These are phyloP conservation scores for Suillus decipiens DNA, from an alignment of 768 basidiomycete species.

Conservation along the genomic window DNA sequence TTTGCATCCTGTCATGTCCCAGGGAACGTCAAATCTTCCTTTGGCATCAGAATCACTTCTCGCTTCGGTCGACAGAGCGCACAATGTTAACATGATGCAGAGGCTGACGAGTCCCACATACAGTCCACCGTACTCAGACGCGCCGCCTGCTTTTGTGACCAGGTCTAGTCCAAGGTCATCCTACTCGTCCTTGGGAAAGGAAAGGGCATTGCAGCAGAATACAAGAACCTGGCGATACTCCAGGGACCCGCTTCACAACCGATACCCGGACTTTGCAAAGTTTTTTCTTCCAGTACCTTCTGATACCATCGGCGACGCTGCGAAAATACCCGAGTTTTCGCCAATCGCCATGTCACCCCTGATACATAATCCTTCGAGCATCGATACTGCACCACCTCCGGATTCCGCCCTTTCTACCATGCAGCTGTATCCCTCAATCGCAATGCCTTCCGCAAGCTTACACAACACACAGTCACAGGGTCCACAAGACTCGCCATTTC, in stretches of 20 bases:
- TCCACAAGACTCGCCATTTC: not conserved
- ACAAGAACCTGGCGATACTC: conserved; percentile 21
- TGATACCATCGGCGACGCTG: not conserved
- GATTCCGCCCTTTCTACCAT: too few relatives aligned
- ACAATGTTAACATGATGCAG: not conserved
- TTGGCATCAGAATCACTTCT: not conserved
- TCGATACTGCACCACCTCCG: not conserved
- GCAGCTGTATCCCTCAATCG: not conserved
- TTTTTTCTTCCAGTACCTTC: conserved; percentile 25
- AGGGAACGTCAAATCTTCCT: not conserved
- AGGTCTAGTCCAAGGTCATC: not conserved
- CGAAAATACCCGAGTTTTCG: conserved; percentile 1
- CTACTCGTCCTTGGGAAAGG: not conserved
- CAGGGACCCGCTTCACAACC: conserved; percentile 32
- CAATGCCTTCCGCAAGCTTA: not conserved
- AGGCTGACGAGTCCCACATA: not conserved
- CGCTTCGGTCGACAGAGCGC: not conserved
- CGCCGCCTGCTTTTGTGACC: not conserved
- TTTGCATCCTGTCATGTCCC: not conserved
- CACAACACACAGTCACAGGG: not conserved
- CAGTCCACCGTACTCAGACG: not conserved
- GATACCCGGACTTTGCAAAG: conserved; percentile 36
- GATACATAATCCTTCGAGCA: not conserved
- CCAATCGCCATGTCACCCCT: not conserved
- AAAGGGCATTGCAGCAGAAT: not conserved